Base-by-base conservation (phyloP, 2,329 filamentous ascomycete species). In the Cladosporium sp. region DNA sequence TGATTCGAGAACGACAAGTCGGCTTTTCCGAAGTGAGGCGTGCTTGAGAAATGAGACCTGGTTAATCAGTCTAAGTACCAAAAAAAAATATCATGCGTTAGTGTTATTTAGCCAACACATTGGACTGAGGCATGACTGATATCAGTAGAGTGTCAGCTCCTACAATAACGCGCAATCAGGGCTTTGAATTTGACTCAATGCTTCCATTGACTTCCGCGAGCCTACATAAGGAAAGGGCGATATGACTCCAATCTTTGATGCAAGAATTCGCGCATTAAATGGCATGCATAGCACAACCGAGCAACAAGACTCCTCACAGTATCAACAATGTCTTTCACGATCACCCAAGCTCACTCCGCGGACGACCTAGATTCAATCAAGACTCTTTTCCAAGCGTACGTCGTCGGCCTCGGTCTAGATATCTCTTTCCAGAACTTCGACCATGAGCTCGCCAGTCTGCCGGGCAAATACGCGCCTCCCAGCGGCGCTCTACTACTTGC, bases 351-450 rank as follows among this genome's bases (percentile, higher is more conserved):
- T 6, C 67, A 70, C 28, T 80, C 80, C 26, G 73, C 78, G 26
- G 62, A 74, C 49, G 84, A 87, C 65, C 70, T 81, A 28, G 61
- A 72, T 26, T 75, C 74, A 21, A 78, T 76, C 23, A 68, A 63
- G 14, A 50, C 60, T 18, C 74, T 82, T 26, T 82, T 82, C 69
- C 71, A 72, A 52, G 75, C 72, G 46, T 81, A 81, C 69, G 76
- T 78, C 7, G 60, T 72, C 26, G 78, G 80, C 1, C 77, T 88
- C 1, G 78, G 78, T 23, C 79, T 88, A 61, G 85, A 86, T 69
- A 83, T 88, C 40, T 78, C 80, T 12, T 88, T 85, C 71, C 86
- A 88, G 73, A 78, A 80, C 66, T 88, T 87, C 74, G 71, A 78
- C 11, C 71, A 77, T 11, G 86, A 88, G 72, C 77, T 88, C 23